Percentiles rank a stretch among this genome's conserved stretches.
These are phyloP conservation scores for Helicostylum pulchrum DNA, from an alignment of 192 early-diverging fungal genomes.

Conservation along the genomic window DNA sequence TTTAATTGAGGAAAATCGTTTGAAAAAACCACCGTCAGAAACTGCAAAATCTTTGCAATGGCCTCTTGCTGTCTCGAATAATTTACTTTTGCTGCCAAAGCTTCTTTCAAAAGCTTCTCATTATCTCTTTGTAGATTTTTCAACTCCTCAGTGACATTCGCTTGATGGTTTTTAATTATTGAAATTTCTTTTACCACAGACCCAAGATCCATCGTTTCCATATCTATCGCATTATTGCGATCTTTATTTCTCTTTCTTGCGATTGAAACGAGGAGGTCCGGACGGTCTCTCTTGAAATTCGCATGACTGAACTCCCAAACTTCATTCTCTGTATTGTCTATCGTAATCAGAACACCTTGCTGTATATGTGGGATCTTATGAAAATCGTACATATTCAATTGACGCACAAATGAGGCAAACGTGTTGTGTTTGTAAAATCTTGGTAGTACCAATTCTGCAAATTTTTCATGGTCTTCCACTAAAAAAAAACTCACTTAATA, in stretches of 20 bases:
- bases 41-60: constrained; percentile 90
- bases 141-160: constrained; percentile 81
- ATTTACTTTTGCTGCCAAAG: constrained; percentile 63
- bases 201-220: constrained; percentile 34
- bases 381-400: constrained; percentile 96
- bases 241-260: constrained; percentile 70
- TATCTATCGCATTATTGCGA: constrained; percentile 31
- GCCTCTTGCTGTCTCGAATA: constrained; percentile 84
- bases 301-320: constrained; percentile 89
- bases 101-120: constrained; percentile 83
- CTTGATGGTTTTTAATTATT: constrained; percentile 85
- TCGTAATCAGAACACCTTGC: constrained; percentile 74
- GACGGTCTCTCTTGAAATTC: constrained; percentile 85
- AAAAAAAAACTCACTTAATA: neutral
- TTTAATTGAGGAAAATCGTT: constrained; percentile 32
- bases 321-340: constrained; percentile 64
- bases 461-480: constrained; percentile 68
- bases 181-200: constrained; percentile 71
- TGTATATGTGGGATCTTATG: constrained; percentile 93
- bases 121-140: constrained; percentile 89
- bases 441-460: constrained; percentile 79
- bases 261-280: constrained; percentile 84
- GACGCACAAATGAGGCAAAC: constrained; percentile 86
- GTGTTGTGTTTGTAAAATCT: constrained; percentile 93
- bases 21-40: constrained; percentile 85